phyloP scores from a whole-genome alignment of 1,284 basidiomycete species.

The Leccinum solheimii region DNA sequence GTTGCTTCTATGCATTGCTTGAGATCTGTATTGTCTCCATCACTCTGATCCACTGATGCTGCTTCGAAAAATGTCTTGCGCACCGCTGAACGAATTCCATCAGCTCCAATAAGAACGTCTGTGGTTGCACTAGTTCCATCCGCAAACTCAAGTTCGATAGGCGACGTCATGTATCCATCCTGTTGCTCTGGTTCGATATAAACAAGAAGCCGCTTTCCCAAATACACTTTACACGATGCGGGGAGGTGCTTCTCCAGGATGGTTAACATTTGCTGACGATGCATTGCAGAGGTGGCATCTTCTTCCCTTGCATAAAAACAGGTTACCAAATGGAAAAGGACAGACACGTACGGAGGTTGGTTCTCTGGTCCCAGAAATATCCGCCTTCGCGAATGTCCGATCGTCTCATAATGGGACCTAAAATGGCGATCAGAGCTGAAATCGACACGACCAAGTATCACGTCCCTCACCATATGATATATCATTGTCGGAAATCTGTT shows the following conservation, averaged over 20 bases:
- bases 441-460: too few species aligned
- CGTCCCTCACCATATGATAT: neutral
- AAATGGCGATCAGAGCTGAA: neutral
- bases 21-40: conserved; percentile 1
- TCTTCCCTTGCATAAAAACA: conserved; percentile 4
- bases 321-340: neutral
- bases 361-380: conserved; percentile 19
- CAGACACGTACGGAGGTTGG: conserved; percentile 4
- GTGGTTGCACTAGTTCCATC: conserved; percentile 23
- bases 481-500: neutral
- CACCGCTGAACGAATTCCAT: conserved; percentile 24
- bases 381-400: conserved; percentile 20
- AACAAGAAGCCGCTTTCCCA: conserved; percentile 18
- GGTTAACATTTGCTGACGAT: conserved; percentile 26
- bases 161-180: conserved; percentile 12
- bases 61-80: conserved; percentile 22
- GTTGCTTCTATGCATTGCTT: conserved; percentile 19
- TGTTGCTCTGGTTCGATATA: conserved; percentile 8
- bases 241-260: conserved; percentile 23
- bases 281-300: conserved; percentile 13
- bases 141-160: conserved; percentile 15
- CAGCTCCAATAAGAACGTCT: conserved; percentile 19
- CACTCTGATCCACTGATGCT: conserved; percentile 5
- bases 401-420: neutral
- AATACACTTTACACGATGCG: conserved; percentile 19